Percentiles rank a stretch among this genome's conserved stretches.
Conservation (phyloP, 75 land plant species). For the Adiantum capillusveneris region DNA sequence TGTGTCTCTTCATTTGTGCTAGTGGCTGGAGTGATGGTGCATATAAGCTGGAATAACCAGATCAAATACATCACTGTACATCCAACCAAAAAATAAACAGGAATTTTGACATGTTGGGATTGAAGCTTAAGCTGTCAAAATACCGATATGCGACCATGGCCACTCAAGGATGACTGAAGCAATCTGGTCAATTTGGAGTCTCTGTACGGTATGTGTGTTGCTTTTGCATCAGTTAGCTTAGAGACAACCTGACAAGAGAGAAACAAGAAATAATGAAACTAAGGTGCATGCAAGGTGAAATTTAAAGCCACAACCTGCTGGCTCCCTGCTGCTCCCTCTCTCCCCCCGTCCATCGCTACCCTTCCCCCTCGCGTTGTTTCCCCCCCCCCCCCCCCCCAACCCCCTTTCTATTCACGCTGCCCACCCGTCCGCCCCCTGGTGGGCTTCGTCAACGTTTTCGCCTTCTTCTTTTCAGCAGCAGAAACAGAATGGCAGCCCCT, state of each 20-base stretch:
- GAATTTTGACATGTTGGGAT: too few relatives aligned
- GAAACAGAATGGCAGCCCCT: too few relatives aligned
- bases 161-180: conserved; percentile 17
- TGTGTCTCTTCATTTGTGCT: conserved; percentile 84
- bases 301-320: background rate
- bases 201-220: conserved; percentile 18
- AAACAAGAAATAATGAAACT: background rate
- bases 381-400: too few relatives aligned
- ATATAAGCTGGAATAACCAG: conserved; percentile 65
- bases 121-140: background rate
- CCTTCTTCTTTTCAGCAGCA: too few relatives aligned
- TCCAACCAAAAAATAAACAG: background rate
- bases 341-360: too few relatives aligned
- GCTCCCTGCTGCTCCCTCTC: too few relatives aligned
- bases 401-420: too few relatives aligned
- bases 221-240: conserved; percentile 16
- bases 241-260: conserved; percentile 8
- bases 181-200: conserved; percentile 14
- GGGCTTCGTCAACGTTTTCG: too few relatives aligned
- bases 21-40: conserved; percentile 88
- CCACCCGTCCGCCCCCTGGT: too few relatives aligned
- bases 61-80: background rate
- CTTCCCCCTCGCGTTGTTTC: too few relatives aligned
- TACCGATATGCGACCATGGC: conserved; percentile 21
- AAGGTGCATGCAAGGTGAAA: background rate